These are phyloP conservation scores for Aphanomyces stellatus DNA, from an alignment of 352 stramenopile species.

Conservation along the genomic window DNA sequence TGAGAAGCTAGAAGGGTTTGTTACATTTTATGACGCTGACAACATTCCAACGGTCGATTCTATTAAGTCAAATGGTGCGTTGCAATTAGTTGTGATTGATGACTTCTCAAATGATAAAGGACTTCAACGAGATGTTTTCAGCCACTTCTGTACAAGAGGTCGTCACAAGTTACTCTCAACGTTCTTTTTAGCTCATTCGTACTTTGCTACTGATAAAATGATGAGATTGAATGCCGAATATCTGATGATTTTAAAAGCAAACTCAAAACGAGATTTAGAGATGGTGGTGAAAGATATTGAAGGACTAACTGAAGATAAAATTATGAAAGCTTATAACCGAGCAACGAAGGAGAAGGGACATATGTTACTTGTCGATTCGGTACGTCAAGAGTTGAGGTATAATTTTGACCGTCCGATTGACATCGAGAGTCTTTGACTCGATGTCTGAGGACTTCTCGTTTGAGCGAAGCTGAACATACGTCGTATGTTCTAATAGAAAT, in stretches of 20 bases:
- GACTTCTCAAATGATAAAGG: conserved; percentile 27
- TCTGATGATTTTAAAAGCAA: conserved; percentile 25
- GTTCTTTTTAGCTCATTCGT: conserved; percentile 26
- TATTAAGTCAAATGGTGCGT: conserved; percentile 22
- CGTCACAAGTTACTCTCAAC: conserved; percentile 23
- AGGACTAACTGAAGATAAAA: conserved; percentile 15
- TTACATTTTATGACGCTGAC: background rate
- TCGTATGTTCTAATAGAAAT: too few relatives aligned
- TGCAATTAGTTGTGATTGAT: conserved; percentile 28
- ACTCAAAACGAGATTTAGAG: conserved; percentile 27
- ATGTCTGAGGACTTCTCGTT: too few relatives aligned
- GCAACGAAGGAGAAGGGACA: conserved; percentile 27
- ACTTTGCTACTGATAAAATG: conserved; percentile 34
- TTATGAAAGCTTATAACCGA: conserved; percentile 24
- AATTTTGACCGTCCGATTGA: conserved; percentile 1
- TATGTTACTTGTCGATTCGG: conserved; percentile 18
- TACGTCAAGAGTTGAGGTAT: conserved; percentile 4
- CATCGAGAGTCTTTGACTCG: too few relatives aligned
- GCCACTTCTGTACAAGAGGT: conserved; percentile 27
- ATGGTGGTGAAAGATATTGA: conserved; percentile 25
- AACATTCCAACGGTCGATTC: conserved; percentile 24
- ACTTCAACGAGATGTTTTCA: conserved; percentile 28
- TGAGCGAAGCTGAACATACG: too few relatives aligned
- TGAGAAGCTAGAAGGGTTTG: background rate
- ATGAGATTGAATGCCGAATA: conserved; percentile 29